Evolutionary conservation across 768 basidiomycete species (phyloP).

Genomic region (Floccularia luteovirens): DNA sequence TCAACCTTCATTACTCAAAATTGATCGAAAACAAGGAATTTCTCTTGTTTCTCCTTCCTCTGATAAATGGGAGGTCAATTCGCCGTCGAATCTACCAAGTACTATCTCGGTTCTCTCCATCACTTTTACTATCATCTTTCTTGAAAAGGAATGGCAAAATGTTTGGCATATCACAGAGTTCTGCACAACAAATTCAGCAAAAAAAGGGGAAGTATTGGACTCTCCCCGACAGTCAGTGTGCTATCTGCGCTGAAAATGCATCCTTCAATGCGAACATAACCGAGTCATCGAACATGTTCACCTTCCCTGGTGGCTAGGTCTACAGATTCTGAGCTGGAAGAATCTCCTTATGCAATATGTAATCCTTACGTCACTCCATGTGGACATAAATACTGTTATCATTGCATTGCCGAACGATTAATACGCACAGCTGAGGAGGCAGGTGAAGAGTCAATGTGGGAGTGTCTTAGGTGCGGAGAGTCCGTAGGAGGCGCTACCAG

Average conservation of each 20-base stretch:
- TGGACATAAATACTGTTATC: constrained; percentile 88
- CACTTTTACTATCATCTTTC: constrained; percentile 16
- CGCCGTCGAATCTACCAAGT: constrained; percentile 46
- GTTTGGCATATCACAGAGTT: background rate
- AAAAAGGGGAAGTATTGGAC: constrained; percentile 58
- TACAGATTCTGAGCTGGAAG: constrained; percentile 26
- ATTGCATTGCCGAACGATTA: constrained; percentile 82
- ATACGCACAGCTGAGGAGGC: constrained; percentile 64
- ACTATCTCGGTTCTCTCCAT: constrained; percentile 19
- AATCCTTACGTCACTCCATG: constrained; percentile 82
- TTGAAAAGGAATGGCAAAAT: background rate
- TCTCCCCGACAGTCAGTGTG: constrained; percentile 73
- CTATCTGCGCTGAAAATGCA: constrained; percentile 81
- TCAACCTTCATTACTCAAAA: constrained; percentile 4
- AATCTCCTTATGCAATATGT: constrained; percentile 59
- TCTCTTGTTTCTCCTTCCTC: constrained; percentile 83
- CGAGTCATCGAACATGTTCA: constrained; percentile 44
- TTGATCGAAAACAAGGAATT: constrained; percentile 66
- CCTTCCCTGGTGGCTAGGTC: constrained; percentile 20
- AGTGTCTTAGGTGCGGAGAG: constrained; percentile 75
- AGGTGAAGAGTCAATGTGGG: constrained; percentile 56
- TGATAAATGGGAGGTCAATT: constrained; percentile 63
- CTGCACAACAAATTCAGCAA: constrained; percentile 8
- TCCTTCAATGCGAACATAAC: constrained; percentile 51
- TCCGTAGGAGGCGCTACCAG: constrained; percentile 59